phyloP scores from a whole-genome alignment of 345 rosid species.

The Brassica cretica region DNA sequence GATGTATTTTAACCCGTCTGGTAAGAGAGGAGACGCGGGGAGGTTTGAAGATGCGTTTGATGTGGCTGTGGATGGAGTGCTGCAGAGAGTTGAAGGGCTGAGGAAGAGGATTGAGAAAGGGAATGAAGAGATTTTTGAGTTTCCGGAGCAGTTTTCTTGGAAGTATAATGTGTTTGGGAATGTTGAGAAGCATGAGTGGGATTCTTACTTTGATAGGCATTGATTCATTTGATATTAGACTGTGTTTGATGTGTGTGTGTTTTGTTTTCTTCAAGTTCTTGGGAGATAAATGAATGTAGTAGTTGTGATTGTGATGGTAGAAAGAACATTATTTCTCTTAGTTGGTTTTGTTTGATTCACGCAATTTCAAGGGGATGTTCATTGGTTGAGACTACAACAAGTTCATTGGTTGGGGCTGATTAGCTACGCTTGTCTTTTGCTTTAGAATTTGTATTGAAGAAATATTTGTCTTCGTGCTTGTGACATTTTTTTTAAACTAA shows the following conservation, averaged over 20 bases:
- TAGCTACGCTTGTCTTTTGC: too few species aligned
- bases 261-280: background rate
- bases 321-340: background rate
- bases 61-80: conserved; percentile 56
- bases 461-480: too few species aligned
- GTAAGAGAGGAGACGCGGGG: conserved; percentile 40
- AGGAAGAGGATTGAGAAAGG: conserved; percentile 47
- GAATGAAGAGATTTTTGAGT: conserved; percentile 38
- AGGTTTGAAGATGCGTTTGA: conserved; percentile 77
- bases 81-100: conserved; percentile 50
- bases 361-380: background rate
- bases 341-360: background rate
- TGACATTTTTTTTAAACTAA: too few species aligned
- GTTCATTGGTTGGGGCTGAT: too few species aligned
- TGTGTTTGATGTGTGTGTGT: background rate
- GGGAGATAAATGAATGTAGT: conserved; percentile 25
- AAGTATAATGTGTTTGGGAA: conserved; percentile 56
- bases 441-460: too few species aligned
- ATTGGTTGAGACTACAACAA: background rate
- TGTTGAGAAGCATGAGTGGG: conserved; percentile 62
- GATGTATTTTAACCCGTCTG: conserved; percentile 59
- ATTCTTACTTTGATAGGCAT: conserved; percentile 48
- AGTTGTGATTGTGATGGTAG: conserved; percentile 8
- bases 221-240: conserved; percentile 11
- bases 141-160: conserved; percentile 58